Evolutionary conservation across 2,329 filamentous ascomycete genomes (phyloP).

Genomic region (Thielaviopsis populi): DNA sequence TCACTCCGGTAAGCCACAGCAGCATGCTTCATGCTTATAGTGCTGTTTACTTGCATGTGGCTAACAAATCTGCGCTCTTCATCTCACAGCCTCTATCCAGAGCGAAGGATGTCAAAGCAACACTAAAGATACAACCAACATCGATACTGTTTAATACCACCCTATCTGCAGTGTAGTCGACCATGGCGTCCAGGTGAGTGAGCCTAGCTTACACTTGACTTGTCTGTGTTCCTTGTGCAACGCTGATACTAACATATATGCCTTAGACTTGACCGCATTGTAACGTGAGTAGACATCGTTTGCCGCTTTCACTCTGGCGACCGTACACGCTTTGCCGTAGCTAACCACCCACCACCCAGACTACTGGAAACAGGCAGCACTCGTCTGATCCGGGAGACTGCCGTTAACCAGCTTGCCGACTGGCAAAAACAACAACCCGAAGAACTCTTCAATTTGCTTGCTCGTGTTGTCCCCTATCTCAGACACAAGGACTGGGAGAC

Average conservation of each 20-base stretch:
- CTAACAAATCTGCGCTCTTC: not conserved
- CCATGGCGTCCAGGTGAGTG: constrained; percentile 41
- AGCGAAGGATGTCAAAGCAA: constrained; percentile 17
- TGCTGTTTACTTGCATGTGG: not conserved
- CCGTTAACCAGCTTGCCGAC: constrained; percentile 89
- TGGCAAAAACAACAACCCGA: constrained; percentile 97
- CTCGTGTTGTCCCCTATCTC: constrained; percentile 86
- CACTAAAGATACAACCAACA: constrained; percentile 14
- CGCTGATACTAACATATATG: constrained; percentile 8
- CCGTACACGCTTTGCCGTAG: not conserved
- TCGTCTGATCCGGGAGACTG: constrained; percentile 87
- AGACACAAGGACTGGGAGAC: constrained; percentile 96
- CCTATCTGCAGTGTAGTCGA: constrained; percentile 23
- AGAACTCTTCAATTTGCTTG: constrained; percentile 89
- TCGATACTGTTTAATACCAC: constrained; percentile 16
- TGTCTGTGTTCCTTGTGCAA: not conserved
- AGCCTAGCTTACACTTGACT: constrained; percentile 16
- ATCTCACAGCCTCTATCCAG: not conserved
- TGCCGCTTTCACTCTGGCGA: not conserved
- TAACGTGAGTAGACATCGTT: constrained; percentile 54
- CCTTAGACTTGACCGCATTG: constrained; percentile 62
- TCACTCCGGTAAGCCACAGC: not conserved
- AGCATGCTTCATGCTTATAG: not conserved
- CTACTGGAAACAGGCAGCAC: constrained; percentile 96
- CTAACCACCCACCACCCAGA: constrained; percentile 31